phyloP scores from a whole-genome alignment of 495 filamentous ascomycete species.

The Hyaloscypha hepaticicola region DNA sequence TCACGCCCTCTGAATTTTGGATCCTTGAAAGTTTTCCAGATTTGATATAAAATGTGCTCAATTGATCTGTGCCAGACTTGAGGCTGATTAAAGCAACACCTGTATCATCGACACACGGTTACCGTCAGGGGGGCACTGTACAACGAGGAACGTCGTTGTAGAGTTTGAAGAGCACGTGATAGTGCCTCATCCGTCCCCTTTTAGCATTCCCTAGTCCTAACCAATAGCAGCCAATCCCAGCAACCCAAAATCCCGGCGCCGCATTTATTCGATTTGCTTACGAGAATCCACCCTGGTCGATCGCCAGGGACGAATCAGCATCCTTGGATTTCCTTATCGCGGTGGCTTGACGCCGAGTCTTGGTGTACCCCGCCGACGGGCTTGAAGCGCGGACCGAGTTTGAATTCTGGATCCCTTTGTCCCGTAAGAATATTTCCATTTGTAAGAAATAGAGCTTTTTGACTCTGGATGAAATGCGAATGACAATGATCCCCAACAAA shows the following conservation, averaged over 20 bases:
- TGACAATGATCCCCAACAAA: slow-evolving; percentile 9
- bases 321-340: slow-evolving; percentile 12
- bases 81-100: too few relatives aligned
- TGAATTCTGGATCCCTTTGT: slow-evolving; percentile 14
- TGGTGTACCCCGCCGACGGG: neutral
- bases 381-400: neutral
- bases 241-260: neutral
- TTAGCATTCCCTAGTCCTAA: too few relatives aligned
- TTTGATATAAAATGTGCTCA: too few relatives aligned
- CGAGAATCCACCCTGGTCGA: neutral
- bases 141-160: too few relatives aligned
- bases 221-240: too few relatives aligned
- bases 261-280: slow-evolving; percentile 12
- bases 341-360: slow-evolving; percentile 12
- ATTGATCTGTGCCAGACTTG: too few relatives aligned
- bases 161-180: too few relatives aligned
- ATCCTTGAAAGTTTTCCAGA: too few relatives aligned
- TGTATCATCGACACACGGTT: too few relatives aligned
- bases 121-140: too few relatives aligned
- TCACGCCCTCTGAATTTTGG: too few relatives aligned
- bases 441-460: slow-evolving; percentile 17
- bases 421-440: slow-evolving; percentile 24
- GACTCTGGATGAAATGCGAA: slow-evolving; percentile 1
- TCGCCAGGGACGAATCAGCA: neutral
- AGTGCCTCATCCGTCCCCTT: too few relatives aligned